These are phyloP conservation scores for Boletus rufocinnamomeus DNA, from an alignment of 768 basidiomycete genomes.

Conservation along the genomic window DNA sequence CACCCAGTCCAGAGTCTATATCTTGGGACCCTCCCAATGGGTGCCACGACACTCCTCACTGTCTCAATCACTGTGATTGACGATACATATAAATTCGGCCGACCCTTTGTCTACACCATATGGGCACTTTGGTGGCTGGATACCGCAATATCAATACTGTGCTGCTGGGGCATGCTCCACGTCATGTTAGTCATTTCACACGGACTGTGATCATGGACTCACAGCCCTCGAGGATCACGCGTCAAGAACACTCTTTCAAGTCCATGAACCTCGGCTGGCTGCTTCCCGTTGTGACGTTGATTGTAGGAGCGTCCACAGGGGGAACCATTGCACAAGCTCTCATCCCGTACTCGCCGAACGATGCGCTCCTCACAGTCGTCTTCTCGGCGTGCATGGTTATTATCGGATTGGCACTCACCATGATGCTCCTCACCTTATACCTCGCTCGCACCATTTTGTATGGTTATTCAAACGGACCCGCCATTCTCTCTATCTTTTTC, in stretches of 20 bases:
- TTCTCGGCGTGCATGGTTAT: slow-evolving; percentile 57
- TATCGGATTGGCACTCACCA: slow-evolving; percentile 57
- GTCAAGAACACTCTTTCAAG: slow-evolving; percentile 59
- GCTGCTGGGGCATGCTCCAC: slow-evolving; percentile 63
- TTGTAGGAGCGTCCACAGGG: slow-evolving; percentile 71
- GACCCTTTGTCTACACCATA: slow-evolving; percentile 50
- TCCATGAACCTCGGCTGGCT: slow-evolving; percentile 68
- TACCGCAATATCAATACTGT: slow-evolving; percentile 52
- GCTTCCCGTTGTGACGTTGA: slow-evolving; percentile 72
- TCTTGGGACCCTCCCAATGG: slow-evolving; percentile 58
- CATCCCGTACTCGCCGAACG: slow-evolving; percentile 41
- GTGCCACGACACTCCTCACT: slow-evolving; percentile 56
- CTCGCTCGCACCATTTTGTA: slow-evolving; percentile 57
- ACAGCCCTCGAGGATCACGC: slow-evolving; percentile 45
- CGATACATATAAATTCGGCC: slow-evolving; percentile 47
- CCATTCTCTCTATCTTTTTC: slow-evolving; percentile 64
- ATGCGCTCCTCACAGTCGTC: slow-evolving; percentile 57
- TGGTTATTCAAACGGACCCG: slow-evolving; percentile 50
- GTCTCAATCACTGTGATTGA: slow-evolving; percentile 50
- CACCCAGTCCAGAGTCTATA: slow-evolving; percentile 55
- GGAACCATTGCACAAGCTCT: slow-evolving; percentile 57
- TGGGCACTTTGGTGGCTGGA: slow-evolving; percentile 77
- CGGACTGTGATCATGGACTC: slow-evolving; percentile 18
- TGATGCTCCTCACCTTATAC: slow-evolving; percentile 70
- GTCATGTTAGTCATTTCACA: slow-evolving; percentile 54